These are phyloP conservation scores for Trichophyton verrucosum DNA, from an alignment of 2,329 filamentous ascomycete genomes.

Conservation along the genomic window DNA sequence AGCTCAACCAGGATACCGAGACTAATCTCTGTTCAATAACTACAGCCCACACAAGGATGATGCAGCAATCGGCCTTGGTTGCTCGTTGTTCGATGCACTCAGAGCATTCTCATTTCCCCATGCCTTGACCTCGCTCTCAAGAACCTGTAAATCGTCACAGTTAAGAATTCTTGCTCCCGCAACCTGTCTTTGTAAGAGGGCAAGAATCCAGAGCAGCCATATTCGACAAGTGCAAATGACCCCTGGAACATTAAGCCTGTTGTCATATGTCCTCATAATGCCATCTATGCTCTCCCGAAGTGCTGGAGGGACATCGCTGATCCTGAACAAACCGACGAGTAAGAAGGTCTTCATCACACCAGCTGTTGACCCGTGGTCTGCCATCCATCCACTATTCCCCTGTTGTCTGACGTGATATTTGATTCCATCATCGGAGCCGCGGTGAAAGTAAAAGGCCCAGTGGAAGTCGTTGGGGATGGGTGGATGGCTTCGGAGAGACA, in stretches of 20 bases:
- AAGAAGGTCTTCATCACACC: slow-evolving; percentile 16
- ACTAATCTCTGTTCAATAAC: no score
- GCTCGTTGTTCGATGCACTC: slow-evolving; percentile 12
- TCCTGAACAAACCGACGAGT: slow-evolving; percentile 17
- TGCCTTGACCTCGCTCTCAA: slow-evolving; percentile 16
- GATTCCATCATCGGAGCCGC: slow-evolving; percentile 11
- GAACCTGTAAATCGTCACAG: slow-evolving; percentile 6
- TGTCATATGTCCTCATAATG: slow-evolving; percentile 15
- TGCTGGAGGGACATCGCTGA: slow-evolving; percentile 13
- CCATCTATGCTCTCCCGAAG: slow-evolving; percentile 12
- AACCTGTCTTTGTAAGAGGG: slow-evolving; percentile 8
- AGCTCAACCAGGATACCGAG: no score
- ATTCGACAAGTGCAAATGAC: slow-evolving; percentile 16
- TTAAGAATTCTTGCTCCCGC: background rate
- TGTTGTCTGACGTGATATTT: slow-evolving; percentile 18
- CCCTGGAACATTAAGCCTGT: slow-evolving; percentile 12
- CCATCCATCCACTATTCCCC: slow-evolving; percentile 14
- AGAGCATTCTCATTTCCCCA: slow-evolving; percentile 16
- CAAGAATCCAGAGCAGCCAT: slow-evolving; percentile 12
- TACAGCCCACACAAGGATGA: background rate
- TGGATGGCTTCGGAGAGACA: background rate
- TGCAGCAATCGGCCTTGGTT: slow-evolving; percentile 13
- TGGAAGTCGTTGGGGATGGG: background rate
- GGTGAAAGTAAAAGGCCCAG: background rate
- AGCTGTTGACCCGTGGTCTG: slow-evolving; percentile 13